Base-by-base conservation (phyloP, 2,329 filamentous ascomycete species). In the Exutisphaerella laricina region DNA sequence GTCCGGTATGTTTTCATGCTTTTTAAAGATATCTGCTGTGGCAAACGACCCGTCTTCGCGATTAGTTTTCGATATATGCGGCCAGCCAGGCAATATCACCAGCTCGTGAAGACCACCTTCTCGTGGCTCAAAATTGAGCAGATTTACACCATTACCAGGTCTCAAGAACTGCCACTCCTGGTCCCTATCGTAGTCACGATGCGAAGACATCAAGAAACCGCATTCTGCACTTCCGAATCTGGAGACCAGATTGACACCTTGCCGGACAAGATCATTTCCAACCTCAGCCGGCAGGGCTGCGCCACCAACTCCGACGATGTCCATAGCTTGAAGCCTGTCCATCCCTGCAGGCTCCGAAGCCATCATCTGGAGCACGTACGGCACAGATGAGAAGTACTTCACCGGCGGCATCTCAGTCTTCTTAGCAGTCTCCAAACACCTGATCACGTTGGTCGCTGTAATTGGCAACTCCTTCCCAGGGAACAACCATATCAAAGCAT, bases 151-250 rank as follows among this genome's bases (percentile, higher is more conserved):
- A 12, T 44, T 22, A 1, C 62, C 56, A 1, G 67, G 60, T 7
- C 79, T 69, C 1, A 84, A 66, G 47, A 76, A 81, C 47, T 81
- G 72, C 79, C 79, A 84, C 2, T 74, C 72, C n/a, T 62, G 69
- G 43, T 84, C 79, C 0, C 49, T 58, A 0, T 42, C 45, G 43
- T 75, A 83, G 17, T 78, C 63, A 16, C 79, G 70, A 56, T 78
- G 70, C 0, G 80, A 84, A 3, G 76, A 80, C 56, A 84, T 68
- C 10, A 84, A 58, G 46, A 84, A 84, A 0, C 80, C 79, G 43
- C 79, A 83, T 56, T 84, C 80, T 6, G 78, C 76, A 53, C 78
- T 83, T 2, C 80, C 80, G 57, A 79, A 81, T 29, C 80, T 68
- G 0, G 78, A 82, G 1, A 82, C 64, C 4, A 84, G 69, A 6